phyloP scores from a whole-genome alignment of 192 early-diverging fungal genomes.

The Gigaspora rosea region DNA sequence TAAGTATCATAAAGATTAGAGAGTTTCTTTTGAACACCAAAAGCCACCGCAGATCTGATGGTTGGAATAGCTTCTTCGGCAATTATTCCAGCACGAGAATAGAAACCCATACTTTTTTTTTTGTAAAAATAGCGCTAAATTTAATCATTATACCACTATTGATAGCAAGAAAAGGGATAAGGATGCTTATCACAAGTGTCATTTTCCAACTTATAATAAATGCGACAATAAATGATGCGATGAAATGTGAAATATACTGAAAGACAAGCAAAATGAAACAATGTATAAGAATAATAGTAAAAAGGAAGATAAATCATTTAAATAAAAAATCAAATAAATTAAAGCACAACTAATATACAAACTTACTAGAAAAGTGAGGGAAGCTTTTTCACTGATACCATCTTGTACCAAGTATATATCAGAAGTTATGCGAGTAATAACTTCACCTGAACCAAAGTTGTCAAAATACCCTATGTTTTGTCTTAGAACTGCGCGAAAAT shows the following conservation, averaged over 20 bases:
- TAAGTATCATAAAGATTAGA: no score
- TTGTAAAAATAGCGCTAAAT: no score
- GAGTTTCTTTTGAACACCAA: constrained; percentile 44
- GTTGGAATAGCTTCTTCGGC: constrained; percentile 81
- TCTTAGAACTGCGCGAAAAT: constrained; percentile 84
- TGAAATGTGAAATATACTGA: constrained; percentile 62
- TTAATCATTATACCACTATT: no score
- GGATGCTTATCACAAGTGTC: not conserved
- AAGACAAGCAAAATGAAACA: constrained; percentile 50
- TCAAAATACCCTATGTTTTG: constrained; percentile 48
- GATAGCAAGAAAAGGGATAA: no score
- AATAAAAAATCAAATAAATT: no score
- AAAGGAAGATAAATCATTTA: no score
- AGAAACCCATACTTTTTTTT: no score
- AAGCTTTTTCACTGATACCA: constrained; percentile 80
- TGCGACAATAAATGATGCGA: constrained; percentile 72
- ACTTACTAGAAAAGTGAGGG: no score
- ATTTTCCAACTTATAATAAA: constrained; percentile 65
- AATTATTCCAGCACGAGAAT: constrained; percentile 66
- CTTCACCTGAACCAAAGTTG: constrained; percentile 37
- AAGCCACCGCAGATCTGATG: constrained; percentile 84
- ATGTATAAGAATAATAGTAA: no score
- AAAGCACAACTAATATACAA: no score
- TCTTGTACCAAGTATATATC: constrained; percentile 87
- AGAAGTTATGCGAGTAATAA: constrained; percentile 78